Base-by-base conservation (phyloP, 2,329 filamentous ascomycete species). In the Colletotrichum sp. region DNA sequence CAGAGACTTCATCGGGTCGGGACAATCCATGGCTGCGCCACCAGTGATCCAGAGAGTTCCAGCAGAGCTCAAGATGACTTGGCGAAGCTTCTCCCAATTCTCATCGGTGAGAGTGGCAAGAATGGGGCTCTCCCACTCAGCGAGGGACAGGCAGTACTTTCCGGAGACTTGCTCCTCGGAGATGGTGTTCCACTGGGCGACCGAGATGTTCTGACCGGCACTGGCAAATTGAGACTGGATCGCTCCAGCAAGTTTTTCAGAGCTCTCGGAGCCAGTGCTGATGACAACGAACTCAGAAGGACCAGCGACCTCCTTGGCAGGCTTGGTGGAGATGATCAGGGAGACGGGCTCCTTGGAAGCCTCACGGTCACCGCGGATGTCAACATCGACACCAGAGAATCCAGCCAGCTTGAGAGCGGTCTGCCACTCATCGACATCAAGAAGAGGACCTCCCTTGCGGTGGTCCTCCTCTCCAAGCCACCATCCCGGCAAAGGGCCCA, bases 401-500 rank as follows among this genome's bases (percentile, higher is more conserved):
- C 77, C 77, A 24, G 66, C 65, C 26, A 63, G 52, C 15, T 52
- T 76, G 26, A 78, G 70, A 9, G 66, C 66, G 12, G 36, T 30
- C 24, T 74, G 67, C 77, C 77, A 78, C 44, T 69, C 68, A 2
- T 73, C 65, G 3, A 76, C 64, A 21, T 70, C 66, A 26, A 75
- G 18, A 13, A 64, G 57, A 13, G 76, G 77, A 10, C 72, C 67
- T 2, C 71, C 65, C 16, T 49, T 76, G 32, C 77, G 72, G 18
- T 67, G 69, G 30, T 79, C 71, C 7, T 82, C 80, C 60, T 81
- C 78, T 5, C 81, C 81, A 4, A 83, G 79, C 84, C 85, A 86
- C 85, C 85, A 86, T 32, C 84, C 84, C 6, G 82, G 78, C 9
- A 86, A 80, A 16, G 81, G 79, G 18, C 84, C 84, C 71, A 85